A percentile compares a stretch with the other conserved stretches of the same genome.
These are phyloP conservation scores for Spathaspora hagerdaliae DNA, from an alignment of 805 yeast genomes.

Conservation along the genomic window DNA sequence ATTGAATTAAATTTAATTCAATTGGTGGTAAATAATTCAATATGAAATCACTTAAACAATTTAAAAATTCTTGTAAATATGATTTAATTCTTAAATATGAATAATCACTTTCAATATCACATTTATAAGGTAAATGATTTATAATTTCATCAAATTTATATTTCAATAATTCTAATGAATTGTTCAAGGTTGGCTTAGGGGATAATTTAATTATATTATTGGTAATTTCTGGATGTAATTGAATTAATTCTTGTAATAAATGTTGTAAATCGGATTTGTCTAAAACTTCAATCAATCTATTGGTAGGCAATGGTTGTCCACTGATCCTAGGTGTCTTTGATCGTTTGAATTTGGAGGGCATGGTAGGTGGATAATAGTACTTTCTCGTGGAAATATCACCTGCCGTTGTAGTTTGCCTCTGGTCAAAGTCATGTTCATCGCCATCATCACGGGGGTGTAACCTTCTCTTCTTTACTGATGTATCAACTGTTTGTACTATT, in stretches of 20 bases:
- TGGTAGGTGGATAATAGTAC: neutral
- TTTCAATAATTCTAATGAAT: slow-evolving; percentile 48
- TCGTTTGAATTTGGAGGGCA: slow-evolving; percentile 17
- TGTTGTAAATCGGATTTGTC: slow-evolving; percentile 52
- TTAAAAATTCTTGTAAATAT: slow-evolving; percentile 61
- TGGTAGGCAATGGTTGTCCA: slow-evolving; percentile 61
- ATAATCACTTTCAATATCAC: slow-evolving; percentile 70
- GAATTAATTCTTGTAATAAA: slow-evolving; percentile 50
- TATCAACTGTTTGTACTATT: neutral
- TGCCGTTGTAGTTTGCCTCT: neutral
- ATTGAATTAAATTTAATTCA: slow-evolving; percentile 49
- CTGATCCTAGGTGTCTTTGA: slow-evolving; percentile 40
- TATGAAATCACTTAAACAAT: slow-evolving; percentile 70
- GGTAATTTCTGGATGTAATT: slow-evolving; percentile 59
- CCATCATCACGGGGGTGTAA: too few species aligned
- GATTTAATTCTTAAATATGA: slow-evolving; percentile 72
- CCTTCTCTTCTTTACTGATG: neutral
- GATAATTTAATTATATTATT: slow-evolving; percentile 47
- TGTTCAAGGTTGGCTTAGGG: slow-evolving; percentile 54
- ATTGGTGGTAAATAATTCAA: slow-evolving; percentile 69
- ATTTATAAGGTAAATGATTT: slow-evolving; percentile 66
- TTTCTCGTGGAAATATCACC: neutral
- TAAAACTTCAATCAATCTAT: slow-evolving; percentile 64
- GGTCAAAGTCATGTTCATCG: neutral
- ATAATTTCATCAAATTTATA: slow-evolving; percentile 43